Conservation (phyloP, 108 stramenopile genomes). For the Nitzschia sp. region DNA sequence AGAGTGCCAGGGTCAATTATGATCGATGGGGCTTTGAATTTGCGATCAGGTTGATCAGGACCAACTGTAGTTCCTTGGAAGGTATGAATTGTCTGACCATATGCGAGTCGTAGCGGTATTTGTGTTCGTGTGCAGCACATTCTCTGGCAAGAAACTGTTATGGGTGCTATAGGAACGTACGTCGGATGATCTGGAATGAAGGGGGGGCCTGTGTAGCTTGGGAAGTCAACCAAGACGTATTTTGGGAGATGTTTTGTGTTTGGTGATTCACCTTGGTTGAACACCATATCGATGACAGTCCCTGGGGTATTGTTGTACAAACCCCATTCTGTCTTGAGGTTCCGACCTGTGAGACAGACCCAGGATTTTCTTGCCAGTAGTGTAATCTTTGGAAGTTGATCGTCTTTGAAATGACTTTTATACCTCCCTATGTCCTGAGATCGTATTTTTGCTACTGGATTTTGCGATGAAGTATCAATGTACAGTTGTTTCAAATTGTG, state of each 20-base stretch:
- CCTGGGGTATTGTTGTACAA: neutral
- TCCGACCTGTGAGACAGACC: neutral
- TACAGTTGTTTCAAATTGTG: neutral
- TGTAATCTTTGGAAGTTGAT: neutral
- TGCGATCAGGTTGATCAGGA: neutral
- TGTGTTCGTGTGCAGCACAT: neutral
- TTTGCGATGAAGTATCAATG: neutral
- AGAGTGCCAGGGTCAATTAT: neutral
- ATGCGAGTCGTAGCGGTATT: neutral
- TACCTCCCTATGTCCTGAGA: neutral
- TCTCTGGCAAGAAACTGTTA: neutral
- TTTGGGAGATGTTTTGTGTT: neutral
- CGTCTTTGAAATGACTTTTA: neutral
- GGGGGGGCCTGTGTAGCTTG: neutral
- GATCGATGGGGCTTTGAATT: neutral
- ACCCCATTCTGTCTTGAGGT: neutral
- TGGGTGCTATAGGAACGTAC: neutral
- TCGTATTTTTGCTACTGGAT: neutral
- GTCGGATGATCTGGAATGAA: neutral
- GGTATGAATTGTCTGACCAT: neutral
- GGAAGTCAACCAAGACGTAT: neutral
- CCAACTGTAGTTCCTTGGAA: neutral
- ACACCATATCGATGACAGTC: neutral
- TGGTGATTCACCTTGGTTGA: neutral
- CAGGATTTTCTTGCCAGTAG: neutral